phyloP scores from a whole-genome alignment of 345 rosid genomes.

The Populus tremula region DNA sequence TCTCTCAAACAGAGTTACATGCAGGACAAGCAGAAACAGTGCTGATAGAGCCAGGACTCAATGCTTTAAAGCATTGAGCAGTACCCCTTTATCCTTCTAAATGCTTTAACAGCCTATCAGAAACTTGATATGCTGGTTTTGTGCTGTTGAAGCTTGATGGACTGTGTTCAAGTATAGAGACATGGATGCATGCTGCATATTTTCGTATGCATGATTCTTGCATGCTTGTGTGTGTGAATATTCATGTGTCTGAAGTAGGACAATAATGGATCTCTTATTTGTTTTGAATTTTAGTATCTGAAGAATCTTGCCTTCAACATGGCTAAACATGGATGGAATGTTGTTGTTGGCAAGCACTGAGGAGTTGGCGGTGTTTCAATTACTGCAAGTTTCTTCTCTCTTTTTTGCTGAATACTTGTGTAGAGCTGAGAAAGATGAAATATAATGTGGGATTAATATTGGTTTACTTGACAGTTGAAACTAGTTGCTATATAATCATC shows the following conservation, averaged over 20 bases:
- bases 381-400: constrained; percentile 55
- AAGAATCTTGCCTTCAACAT: constrained; percentile 65
- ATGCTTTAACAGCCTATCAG: not conserved
- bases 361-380: constrained; percentile 89
- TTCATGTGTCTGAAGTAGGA: not conserved
- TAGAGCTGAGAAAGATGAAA: not conserved
- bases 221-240: not conserved
- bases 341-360: constrained; percentile 84
- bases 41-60: not conserved
- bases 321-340: constrained; percentile 75
- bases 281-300: constrained; percentile 55
- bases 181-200: not conserved
- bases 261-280: not conserved
- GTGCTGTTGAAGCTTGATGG: not conserved
- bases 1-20: not conserved
- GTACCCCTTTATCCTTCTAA: not conserved
- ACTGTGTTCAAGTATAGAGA: too few relatives aligned
- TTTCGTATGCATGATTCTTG: not conserved
- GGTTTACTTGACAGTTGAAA: not conserved
- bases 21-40: not conserved
- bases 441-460: not conserved
- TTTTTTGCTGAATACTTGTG: not conserved
- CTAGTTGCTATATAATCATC: not conserved
- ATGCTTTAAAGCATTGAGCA: not conserved
- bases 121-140: not conserved